These are phyloP conservation scores for Chlorella ohadii DNA, from an alignment of 139 green algal genomes.

Conservation along the genomic window DNA sequence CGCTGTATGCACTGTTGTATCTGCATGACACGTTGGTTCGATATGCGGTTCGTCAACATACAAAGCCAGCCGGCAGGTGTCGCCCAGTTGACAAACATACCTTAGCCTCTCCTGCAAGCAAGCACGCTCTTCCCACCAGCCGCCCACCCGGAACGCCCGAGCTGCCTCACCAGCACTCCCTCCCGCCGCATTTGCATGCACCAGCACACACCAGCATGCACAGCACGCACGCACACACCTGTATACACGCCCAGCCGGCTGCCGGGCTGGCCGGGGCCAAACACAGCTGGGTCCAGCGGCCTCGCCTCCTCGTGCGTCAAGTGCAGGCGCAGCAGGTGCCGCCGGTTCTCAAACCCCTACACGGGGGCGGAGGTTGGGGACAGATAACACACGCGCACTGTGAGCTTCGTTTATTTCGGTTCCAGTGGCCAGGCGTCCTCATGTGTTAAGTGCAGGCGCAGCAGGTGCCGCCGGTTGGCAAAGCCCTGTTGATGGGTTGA, in stretches of 20 bases:
- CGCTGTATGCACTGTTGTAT: not conserved
- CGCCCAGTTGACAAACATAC: no score
- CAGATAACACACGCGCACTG: no score
- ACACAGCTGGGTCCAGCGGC: slow-evolving; percentile 2
- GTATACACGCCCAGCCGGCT: slow-evolving; percentile 10
- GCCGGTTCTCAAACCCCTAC: not conserved
- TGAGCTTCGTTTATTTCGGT: no score
- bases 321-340: slow-evolving; percentile 28
- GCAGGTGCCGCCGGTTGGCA: slow-evolving; percentile 20
- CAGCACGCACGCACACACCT: not conserved
- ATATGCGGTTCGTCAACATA: no score
- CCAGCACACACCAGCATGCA: not conserved
- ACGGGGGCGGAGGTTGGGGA: no score
- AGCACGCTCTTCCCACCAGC: no score
- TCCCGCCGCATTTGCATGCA: no score
- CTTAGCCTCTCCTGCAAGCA: no score
- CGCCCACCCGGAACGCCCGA: no score
- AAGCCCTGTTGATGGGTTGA: no score
- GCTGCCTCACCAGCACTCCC: no score
- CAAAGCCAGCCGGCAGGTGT: no score
- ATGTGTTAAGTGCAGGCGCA: not conserved
- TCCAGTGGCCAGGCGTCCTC: not conserved
- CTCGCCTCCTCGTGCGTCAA: not conserved
- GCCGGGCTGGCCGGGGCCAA: not conserved
- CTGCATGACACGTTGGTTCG: not conserved